Evolutionary conservation across 2,329 filamentous ascomycete species (phyloP).

Genomic region (Dryadomyces sulphureus): DNA sequence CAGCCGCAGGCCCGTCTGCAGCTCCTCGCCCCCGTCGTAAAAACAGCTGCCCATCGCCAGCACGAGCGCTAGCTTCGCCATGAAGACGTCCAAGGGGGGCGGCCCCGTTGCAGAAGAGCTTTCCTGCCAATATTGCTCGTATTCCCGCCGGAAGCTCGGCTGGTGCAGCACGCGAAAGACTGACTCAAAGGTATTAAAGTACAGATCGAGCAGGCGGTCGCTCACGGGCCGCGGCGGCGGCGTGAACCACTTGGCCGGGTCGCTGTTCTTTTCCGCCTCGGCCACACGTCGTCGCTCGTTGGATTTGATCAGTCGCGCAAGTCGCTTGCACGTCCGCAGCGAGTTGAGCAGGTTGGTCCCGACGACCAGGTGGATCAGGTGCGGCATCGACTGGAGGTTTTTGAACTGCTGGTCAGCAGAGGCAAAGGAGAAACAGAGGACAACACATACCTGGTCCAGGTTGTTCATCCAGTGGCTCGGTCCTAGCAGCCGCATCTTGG

Average conservation of each 20-base stretch:
- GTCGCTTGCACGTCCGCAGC: constrained; percentile 24
- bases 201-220: constrained; percentile 34
- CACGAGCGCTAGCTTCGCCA: constrained; percentile 31
- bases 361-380: constrained; percentile 17
- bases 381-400: constrained; percentile 12
- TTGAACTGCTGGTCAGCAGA: constrained; percentile 6
- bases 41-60: constrained; percentile 30
- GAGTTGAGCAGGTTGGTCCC: constrained; percentile 7
- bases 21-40: constrained; percentile 17
- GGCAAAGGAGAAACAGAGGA: constrained; percentile 5
- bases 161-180: constrained; percentile 38
- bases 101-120: constrained; percentile 12
- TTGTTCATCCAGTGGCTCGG: constrained; percentile 12
- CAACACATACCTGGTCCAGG: constrained; percentile 4
- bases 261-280: background rate
- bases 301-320: constrained; percentile 26
- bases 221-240: constrained; percentile 22
- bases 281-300: constrained; percentile 8
- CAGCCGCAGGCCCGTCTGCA: constrained; percentile 6
- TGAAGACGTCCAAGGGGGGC: constrained; percentile 18
- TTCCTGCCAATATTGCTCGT: constrained; percentile 28
- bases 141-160: constrained; percentile 37
- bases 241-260: constrained; percentile 10
- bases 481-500: constrained; percentile 11
- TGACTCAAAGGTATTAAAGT: constrained; percentile 38